Base-by-base conservation (phyloP, 441 rosid species). In the Corymbia citriodora region DNA sequence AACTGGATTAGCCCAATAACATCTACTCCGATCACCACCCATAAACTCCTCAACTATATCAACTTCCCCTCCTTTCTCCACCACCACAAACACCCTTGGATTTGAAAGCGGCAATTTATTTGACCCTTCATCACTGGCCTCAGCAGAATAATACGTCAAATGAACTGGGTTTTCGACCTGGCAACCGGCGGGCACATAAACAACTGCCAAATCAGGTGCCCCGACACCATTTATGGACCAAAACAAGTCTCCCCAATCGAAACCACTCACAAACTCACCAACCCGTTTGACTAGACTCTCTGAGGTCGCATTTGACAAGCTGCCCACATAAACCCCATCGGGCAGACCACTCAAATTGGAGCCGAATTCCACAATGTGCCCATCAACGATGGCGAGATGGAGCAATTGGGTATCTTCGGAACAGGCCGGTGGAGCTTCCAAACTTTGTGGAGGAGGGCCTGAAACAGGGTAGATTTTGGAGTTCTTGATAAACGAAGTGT, bases 161-260 rank as follows among this genome's bases (percentile, higher is more conserved):
- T 94, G 93, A 63, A 98, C 93, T 4, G 98, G 96, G 86, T 92
- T 94, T 89, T 93, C 96, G 1, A 96, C 96, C 89, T 92, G 95
- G 92, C 98, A 96, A 55, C 98, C 99, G 0, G 91, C 93, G 4
- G 99, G 99, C 91, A 98, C 98, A 55, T 98, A 97, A 92, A 97
- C 87, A 74, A 98, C 96, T 40, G 93, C 95, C 93, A 96, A 93
- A 95, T 97, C 99, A n/a, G 97, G 98, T 7, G 99, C 97, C 19
- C 99, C 98, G 85, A 97, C 88, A 45, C 99, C 99, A 89, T 98
- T 98, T 91, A 97, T 92, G 19, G 97, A 97, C 99, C 98, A 97
- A 81, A 97, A 98, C 92, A 98, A 82, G 93, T 98, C 99, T 88
- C 98, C 99, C 87, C 92, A 94, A 57, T 95, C 94, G 65, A 95